Percentiles rank a stretch among this genome's conserved stretches.
phyloP scores from a whole-genome alignment of 371 early-diverging fungal genomes.

The Synchytrium microbalum region DNA sequence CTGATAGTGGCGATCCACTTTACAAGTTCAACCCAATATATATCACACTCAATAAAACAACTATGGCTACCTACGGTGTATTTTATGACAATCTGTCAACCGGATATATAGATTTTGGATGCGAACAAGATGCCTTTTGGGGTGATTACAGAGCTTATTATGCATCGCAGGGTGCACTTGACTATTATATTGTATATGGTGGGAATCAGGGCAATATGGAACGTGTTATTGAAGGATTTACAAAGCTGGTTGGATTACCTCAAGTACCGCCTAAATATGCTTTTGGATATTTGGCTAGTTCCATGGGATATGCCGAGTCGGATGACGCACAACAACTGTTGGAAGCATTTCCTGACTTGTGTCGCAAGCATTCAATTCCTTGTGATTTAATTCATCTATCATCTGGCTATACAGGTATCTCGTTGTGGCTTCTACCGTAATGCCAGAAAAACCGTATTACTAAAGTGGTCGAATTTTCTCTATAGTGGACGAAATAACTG shows the following conservation, averaged over 20 bases:
- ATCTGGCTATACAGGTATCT: conserved; percentile 48
- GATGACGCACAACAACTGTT: conserved; percentile 46
- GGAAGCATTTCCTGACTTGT: conserved; percentile 33
- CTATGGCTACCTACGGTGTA: conserved; percentile 35
- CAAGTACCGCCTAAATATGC: conserved; percentile 45
- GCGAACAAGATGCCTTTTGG: conserved; percentile 43
- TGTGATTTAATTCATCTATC: conserved; percentile 56
- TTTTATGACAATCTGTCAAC: conserved; percentile 44
- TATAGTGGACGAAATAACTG: conserved; percentile 24
- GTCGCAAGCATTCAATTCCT: conserved; percentile 40
- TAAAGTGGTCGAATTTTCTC: neutral
- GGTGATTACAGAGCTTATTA: conserved; percentile 34
- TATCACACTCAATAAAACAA: conserved; percentile 29
- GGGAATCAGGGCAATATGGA: conserved; percentile 27
- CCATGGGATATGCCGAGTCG: conserved; percentile 56
- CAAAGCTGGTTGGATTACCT: conserved; percentile 37
- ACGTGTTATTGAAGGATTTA: conserved; percentile 32
- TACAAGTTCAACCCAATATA: conserved; percentile 54
- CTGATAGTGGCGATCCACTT: conserved; percentile 46
- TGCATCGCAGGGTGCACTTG: conserved; percentile 32
- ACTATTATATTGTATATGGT: conserved; percentile 50
- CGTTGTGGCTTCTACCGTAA: too few relatives aligned
- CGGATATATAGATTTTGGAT: conserved; percentile 44
- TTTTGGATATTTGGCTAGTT: conserved; percentile 52
- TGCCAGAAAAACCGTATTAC: conserved; percentile 2